Evolutionary conservation across 73 alveolate species (phyloP).

Genomic region (Paramecium tetraurelia): DNA sequence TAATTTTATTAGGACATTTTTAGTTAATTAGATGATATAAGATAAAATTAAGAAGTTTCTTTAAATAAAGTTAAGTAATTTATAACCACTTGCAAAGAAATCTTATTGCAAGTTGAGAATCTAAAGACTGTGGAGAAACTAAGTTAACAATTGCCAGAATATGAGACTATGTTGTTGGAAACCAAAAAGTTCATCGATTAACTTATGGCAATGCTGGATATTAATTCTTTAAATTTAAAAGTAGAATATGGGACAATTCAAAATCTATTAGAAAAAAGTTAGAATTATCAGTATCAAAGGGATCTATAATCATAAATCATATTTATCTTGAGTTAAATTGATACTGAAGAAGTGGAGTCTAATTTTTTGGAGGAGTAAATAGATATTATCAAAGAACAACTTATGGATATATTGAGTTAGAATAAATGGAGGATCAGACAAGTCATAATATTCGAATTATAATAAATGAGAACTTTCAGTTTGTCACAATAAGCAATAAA

Average conservation of each 20-base stretch:
- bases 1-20: not conserved
- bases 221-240: not conserved
- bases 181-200: not conserved
- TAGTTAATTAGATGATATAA: not conserved
- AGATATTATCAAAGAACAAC: not conserved
- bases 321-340: not conserved
- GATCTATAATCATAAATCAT: not conserved
- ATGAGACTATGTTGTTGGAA: not conserved
- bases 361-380: not conserved
- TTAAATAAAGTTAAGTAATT: not conserved
- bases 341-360: not conserved
- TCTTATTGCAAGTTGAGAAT: not conserved
- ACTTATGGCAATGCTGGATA: not conserved
- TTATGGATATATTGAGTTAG: not conserved
- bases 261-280: not conserved
- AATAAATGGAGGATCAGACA: not conserved
- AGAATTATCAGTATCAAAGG: not conserved
- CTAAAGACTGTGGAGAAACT: not conserved
- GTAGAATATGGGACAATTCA: not conserved
- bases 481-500: not conserved
- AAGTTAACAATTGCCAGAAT: not conserved
- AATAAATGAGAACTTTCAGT: not conserved
- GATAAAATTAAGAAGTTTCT: not conserved
- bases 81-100: not conserved
- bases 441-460: not conserved